These are phyloP conservation scores for Globisporangium cylindrosporum DNA, from an alignment of 352 stramenopile genomes.

Conservation along the genomic window DNA sequence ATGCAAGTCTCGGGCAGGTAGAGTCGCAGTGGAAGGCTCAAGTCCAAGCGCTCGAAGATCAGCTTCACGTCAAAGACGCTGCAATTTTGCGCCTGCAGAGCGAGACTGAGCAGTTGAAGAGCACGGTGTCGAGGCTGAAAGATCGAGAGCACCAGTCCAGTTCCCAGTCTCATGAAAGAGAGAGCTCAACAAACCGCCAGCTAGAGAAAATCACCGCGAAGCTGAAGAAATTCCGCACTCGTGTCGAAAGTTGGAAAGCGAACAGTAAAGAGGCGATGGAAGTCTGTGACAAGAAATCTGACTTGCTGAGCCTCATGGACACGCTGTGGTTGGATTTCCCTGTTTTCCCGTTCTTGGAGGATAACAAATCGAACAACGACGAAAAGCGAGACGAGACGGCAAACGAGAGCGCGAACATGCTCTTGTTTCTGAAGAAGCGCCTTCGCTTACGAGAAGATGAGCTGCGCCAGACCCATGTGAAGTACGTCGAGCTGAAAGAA, in stretches of 20 bases:
- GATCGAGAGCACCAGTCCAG: conserved; percentile 13
- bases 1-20: conserved; percentile 16
- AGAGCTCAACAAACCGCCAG: conserved; percentile 25
- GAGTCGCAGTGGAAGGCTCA: conserved; percentile 28
- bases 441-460: conserved; percentile 60
- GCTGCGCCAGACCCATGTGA: conserved; percentile 48
- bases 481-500: conserved; percentile 76
- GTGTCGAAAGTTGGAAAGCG: conserved; percentile 53
- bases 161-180: conserved; percentile 13
- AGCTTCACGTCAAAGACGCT: conserved; percentile 32
- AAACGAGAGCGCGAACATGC: conserved; percentile 21
- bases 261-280: conserved; percentile 44
- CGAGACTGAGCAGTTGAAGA: conserved; percentile 37
- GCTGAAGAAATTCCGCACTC: conserved; percentile 42
- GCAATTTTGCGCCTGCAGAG: conserved; percentile 29
- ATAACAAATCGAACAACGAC: background rate
- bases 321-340: conserved; percentile 58
- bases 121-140: conserved; percentile 25
- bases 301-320: conserved; percentile 40
- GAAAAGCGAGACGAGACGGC: conserved; percentile 10
- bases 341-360: conserved; percentile 25
- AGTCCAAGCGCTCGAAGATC: conserved; percentile 27
- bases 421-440: conserved; percentile 59
- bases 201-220: conserved; percentile 39
- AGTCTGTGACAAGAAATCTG: conserved; percentile 24